Evolutionary conservation across 805 yeast genomes (phyloP), one percentile per base, ranked within the genome.

Genomic region (Kodamaea kakaduensis): DNA sequence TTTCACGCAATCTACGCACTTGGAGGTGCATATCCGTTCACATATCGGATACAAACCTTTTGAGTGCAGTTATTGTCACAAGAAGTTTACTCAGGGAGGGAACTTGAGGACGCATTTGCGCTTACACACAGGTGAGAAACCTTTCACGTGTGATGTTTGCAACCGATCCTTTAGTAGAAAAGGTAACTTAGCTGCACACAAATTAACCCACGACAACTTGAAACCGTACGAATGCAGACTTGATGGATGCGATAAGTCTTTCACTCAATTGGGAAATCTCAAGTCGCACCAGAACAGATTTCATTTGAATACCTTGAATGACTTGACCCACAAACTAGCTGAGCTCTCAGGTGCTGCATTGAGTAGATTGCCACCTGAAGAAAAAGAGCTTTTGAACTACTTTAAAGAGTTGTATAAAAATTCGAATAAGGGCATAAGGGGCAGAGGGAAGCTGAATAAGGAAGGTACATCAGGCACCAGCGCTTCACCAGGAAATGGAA

Each of bases 271-370:
- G 48, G 97, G 97, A 3, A 89, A 89, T 52, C 71, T 89, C 67
- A 89, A 90, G 59, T 84, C 95, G 1, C 97, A 90, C 58, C 97
- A 89, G 54, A 90, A 89, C 59, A 71, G 89, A 48, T 87, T 88
- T 53, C 97, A 88, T 58, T 59, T 78, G 44, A 75, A 75, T 10
- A 80, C 94, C 0, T 67, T 90, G 44, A 77, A 77, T 45, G 66
- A 65, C 20, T 64, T 88, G 53, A 84, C 94, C 1, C 74, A 69
- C 40, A 75, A 70, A 46, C 59, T 84, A 42, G 88, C 90, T 1
- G 79, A 76, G 44, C 59, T 78, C 36, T 51, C 58, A 24, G 75
- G 79, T 14, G 71, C 75, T 3, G 61, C 60, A 13, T 42, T 64
- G 9, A 67, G 70, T 26, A 63, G 65, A 40, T 56, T 75, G 18